Conservation (phyloP, 83 land plant species). For the Picea engelmannii region DNA sequence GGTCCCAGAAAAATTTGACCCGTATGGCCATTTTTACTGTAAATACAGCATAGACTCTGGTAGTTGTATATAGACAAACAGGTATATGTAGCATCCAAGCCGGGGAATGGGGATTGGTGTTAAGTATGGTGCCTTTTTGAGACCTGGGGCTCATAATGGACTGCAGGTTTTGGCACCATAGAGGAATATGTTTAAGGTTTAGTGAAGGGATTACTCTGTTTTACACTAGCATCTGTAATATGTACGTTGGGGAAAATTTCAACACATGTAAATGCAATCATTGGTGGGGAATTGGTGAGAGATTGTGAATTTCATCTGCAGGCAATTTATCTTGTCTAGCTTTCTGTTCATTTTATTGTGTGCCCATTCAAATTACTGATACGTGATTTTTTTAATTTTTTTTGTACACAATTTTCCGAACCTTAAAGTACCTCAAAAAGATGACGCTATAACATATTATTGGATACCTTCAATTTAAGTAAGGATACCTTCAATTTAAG, state of each 20-base stretch:
- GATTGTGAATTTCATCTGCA: constrained; percentile 5
- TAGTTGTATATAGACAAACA: not conserved
- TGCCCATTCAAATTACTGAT: constrained; percentile 1
- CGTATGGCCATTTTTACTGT: constrained; percentile 11
- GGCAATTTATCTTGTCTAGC: constrained; percentile 12
- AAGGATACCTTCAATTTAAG: not conserved
- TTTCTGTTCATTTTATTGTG: not conserved
- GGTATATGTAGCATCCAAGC: constrained; percentile 6
- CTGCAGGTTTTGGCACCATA: constrained; percentile 6
- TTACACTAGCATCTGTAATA: constrained; percentile 9
- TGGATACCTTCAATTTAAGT: no score
- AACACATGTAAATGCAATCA: constrained; percentile 16
- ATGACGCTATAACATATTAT: not conserved
- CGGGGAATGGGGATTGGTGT: constrained; percentile 18
- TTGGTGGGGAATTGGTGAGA: constrained; percentile 12
- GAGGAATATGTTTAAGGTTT: constrained; percentile 6
- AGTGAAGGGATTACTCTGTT: not conserved
- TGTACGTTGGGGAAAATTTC: constrained; percentile 7
- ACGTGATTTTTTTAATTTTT: not conserved
- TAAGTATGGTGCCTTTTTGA: constrained; percentile 14
- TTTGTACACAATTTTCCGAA: not conserved
- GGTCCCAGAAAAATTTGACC: not conserved
- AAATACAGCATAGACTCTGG: constrained; percentile 2
- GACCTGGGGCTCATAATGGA: not conserved
- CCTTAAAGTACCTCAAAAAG: not conserved